Evolutionary conservation across 768 basidiomycete species (phyloP).

Genomic region (Sistotremastrum suecicum): DNA sequence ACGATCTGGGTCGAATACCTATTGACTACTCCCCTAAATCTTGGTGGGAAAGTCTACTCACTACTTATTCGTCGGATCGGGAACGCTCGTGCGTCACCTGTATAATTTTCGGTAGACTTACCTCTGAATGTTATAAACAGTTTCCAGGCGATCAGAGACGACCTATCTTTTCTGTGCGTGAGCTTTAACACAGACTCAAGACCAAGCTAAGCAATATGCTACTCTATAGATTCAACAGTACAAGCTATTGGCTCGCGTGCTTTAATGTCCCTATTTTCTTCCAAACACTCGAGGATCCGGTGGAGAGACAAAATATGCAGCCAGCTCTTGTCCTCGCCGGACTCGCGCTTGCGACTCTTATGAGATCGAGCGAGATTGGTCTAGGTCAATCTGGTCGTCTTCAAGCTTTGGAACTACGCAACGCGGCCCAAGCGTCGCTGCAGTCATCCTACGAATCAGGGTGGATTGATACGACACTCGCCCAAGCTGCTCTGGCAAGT

Average conservation of each 20-base stretch:
- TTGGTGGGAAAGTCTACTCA: conserved; percentile 38
- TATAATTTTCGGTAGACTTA: not conserved
- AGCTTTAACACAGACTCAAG: conserved; percentile 1
- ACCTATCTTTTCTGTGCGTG: conserved; percentile 39
- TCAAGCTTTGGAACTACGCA: conserved; percentile 42
- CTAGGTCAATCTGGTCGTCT: conserved; percentile 36
- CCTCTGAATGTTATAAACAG: conserved; percentile 15
- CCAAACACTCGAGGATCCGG: conserved; percentile 34
- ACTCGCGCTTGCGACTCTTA: conserved; percentile 56
- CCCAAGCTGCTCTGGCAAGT: conserved; percentile 58
- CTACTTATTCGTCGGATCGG: conserved; percentile 24
- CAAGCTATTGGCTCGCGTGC: conserved; percentile 55
- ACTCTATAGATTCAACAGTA: conserved; percentile 43
- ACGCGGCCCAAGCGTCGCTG: conserved; percentile 40
- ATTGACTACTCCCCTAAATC: conserved; percentile 21
- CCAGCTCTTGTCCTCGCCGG: conserved; percentile 57
- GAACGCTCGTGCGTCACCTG: conserved; percentile 26
- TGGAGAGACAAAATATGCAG: conserved; percentile 43
- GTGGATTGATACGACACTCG: conserved; percentile 49
- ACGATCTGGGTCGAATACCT: too few species aligned
- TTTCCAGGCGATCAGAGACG: conserved; percentile 32
- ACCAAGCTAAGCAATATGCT: not conserved
- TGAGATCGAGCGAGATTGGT: conserved; percentile 59
- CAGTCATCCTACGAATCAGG: conserved; percentile 34
- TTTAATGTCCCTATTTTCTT: conserved; percentile 44